Evolutionary conservation across 2,329 filamentous ascomycete species (phyloP).

Genomic region (Parasarocladium wereldwijsianum): DNA sequence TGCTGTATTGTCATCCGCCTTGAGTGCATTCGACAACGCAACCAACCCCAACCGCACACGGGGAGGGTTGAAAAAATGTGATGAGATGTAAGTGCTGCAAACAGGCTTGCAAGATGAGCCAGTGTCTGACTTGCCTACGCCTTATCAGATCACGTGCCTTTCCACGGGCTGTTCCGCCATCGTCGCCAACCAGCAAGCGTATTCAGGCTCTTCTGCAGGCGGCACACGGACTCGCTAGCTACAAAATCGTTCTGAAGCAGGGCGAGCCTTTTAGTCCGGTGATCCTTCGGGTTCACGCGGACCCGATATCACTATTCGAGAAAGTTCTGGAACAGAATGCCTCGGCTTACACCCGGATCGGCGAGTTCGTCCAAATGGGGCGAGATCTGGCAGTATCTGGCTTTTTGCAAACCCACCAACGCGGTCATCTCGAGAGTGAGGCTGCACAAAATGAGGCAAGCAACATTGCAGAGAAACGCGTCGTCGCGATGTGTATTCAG

Average conservation of each 20-base stretch:
- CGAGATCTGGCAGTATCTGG: slow-evolving; percentile 50
- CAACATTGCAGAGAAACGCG: slow-evolving; percentile 42
- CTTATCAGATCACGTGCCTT: slow-evolving; percentile 45
- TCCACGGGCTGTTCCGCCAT: slow-evolving; percentile 37
- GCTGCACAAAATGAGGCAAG: slow-evolving; percentile 16
- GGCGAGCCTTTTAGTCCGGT: slow-evolving; percentile 70
- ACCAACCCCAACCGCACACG: slow-evolving; percentile 66
- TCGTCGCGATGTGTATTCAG: slow-evolving; percentile 69
- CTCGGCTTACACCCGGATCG: slow-evolving; percentile 58
- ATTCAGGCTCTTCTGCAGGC: slow-evolving; percentile 53
- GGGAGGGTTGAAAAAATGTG: slow-evolving; percentile 63
- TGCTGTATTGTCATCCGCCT: slow-evolving; percentile 46
- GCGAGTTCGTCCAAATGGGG: slow-evolving; percentile 58
- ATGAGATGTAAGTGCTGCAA: slow-evolving; percentile 51
- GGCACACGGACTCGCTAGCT: slow-evolving; percentile 62
- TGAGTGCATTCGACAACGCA: slow-evolving; percentile 66
- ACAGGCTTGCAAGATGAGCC: neutral
- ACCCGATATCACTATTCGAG: slow-evolving; percentile 58
- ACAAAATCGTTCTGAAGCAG: slow-evolving; percentile 64
- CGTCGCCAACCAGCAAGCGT: slow-evolving; percentile 33
- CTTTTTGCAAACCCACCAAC: slow-evolving; percentile 14
- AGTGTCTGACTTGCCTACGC: slow-evolving; percentile 9
- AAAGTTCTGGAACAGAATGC: slow-evolving; percentile 65
- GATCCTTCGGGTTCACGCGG: slow-evolving; percentile 59
- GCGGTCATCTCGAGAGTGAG: slow-evolving; percentile 4